Base-by-base conservation (phyloP, 768 basidiomycete species). In the Trametes cubensis region DNA sequence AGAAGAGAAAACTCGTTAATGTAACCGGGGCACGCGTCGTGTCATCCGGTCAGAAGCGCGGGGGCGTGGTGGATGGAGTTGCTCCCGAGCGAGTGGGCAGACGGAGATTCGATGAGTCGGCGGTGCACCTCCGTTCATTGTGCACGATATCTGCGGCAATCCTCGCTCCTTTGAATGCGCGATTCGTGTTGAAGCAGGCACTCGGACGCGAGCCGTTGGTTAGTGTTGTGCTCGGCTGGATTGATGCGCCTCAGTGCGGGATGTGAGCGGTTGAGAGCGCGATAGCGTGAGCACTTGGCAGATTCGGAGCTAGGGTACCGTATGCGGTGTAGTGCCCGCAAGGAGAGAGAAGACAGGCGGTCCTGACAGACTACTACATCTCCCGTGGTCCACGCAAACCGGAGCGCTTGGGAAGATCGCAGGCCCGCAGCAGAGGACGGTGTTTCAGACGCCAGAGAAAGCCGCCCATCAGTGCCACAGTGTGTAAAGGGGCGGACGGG, bases 401-500 rank as follows among this genome's bases (percentile, higher is more conserved):
- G 62, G 62, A 64, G 62, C 62, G 62, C 62, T 49, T 54, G 58
- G 62, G 54, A 55, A 46, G 30, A 42, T 15, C 55, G 49, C 55
- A 57, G 61, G 38, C 34, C 34, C 34, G 34, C 34, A 34, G 34
- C 40, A 56, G 53, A 23, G 14, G 39, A 52, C 23, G 55, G 50
- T 63, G 62, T 63, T 63, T 63, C 62, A 63, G 57, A 63, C 62
- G 62, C 62, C 51, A 63, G 56, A 30, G 26, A 21, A 21, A 64
- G 53, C 62, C 62, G 62, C 62, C 58, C 62, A 58, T 63, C 62
- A 63, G 62, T 48, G 62, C 57, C 62, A 63, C 62, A 38, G 47
- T 59, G 46, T 44, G 46, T 47, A 53, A 42, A 58, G 62, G 50
- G 51, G 44, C 45, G 21, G 46, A 25, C 26, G 56, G 52, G 56